Conservation (phyloP, 768 basidiomycete species). For the Butyriboletus loyo region DNA sequence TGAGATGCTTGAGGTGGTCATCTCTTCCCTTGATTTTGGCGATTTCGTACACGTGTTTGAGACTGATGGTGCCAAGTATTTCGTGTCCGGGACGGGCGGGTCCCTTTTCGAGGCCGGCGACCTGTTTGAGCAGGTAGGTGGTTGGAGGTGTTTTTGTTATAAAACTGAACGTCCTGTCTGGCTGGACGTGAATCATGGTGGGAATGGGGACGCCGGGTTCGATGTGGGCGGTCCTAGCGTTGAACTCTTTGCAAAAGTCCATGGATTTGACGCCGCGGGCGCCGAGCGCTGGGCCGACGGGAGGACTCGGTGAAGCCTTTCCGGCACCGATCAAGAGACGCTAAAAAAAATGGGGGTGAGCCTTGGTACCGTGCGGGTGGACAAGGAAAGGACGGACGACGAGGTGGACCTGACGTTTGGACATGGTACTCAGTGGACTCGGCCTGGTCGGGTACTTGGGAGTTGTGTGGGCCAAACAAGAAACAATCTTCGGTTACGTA, state of each 20-base stretch:
- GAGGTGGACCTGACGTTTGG: constrained; percentile 68
- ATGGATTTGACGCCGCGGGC: constrained; percentile 98
- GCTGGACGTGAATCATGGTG: constrained; percentile 89
- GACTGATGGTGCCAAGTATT: constrained; percentile 73
- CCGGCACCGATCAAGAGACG: constrained; percentile 88
- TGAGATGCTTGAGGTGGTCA: constrained; percentile 82
- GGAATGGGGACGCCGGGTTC: constrained; percentile 84
- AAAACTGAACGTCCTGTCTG: constrained; percentile 95
- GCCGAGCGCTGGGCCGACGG: constrained; percentile 95
- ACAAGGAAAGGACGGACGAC: constrained; percentile 53
- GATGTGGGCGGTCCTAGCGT: constrained; percentile 90
- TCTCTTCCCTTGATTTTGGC: constrained; percentile 95
- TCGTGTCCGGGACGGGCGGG: constrained; percentile 80
- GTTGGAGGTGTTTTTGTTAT: constrained; percentile 88
- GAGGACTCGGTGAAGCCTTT: constrained; percentile 94
- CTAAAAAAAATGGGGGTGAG: constrained; percentile 36
- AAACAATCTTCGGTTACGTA: constrained; percentile 4
- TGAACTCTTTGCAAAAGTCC: constrained; percentile 99
- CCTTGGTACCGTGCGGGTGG: neutral
- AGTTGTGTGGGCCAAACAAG: constrained; percentile 21
- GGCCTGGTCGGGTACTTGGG: neutral
- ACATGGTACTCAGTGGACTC: constrained; percentile 45
- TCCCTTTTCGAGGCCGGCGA: constrained; percentile 88
- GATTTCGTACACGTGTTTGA: constrained; percentile 99
- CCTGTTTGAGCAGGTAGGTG: constrained; percentile 87